Conservation (phyloP, 208 protist species). For the Crithidia bombi region DNA sequence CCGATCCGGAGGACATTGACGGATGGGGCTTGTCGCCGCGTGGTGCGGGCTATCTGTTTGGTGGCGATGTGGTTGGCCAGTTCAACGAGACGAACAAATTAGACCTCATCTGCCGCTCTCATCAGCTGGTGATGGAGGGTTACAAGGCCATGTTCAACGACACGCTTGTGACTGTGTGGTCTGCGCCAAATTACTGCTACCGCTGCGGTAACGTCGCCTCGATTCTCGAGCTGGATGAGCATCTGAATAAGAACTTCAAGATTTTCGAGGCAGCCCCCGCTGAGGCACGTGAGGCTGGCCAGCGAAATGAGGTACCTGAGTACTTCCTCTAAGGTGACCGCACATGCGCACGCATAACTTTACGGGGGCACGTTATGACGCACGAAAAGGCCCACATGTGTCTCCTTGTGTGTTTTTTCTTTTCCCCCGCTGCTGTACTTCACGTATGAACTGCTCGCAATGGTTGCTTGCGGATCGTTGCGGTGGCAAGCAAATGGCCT, state of each 20-base stretch:
- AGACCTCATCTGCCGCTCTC: constrained; percentile 94
- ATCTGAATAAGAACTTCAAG: constrained; percentile 98
- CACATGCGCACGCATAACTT: no score
- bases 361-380: not conserved
- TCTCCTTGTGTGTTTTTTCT: not conserved
- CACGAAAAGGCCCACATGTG: not conserved
- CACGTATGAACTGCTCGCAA: no score
- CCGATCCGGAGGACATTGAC: constrained; percentile 96
- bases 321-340: constrained; percentile 70
- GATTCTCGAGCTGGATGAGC: constrained; percentile 98
- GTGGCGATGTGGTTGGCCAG: constrained; percentile 95
- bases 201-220: constrained; percentile 98
- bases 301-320: constrained; percentile 74
- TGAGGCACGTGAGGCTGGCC: constrained; percentile 76
- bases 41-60: constrained; percentile 99
- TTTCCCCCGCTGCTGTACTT: no score
- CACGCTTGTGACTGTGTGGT: constrained; percentile 96
- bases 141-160: constrained; percentile 96
- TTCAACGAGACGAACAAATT: constrained; percentile 96
- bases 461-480: no score
- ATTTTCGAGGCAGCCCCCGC: constrained; percentile 99
- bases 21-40: constrained; percentile 97
- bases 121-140: constrained; percentile 97
- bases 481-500: no score
- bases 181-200: constrained; percentile 97